A percentile compares a stretch with the other conserved stretches of the same genome.
phyloP scores from a whole-genome alignment of 106 monocot species.

The Dioscorea alata region DNA sequence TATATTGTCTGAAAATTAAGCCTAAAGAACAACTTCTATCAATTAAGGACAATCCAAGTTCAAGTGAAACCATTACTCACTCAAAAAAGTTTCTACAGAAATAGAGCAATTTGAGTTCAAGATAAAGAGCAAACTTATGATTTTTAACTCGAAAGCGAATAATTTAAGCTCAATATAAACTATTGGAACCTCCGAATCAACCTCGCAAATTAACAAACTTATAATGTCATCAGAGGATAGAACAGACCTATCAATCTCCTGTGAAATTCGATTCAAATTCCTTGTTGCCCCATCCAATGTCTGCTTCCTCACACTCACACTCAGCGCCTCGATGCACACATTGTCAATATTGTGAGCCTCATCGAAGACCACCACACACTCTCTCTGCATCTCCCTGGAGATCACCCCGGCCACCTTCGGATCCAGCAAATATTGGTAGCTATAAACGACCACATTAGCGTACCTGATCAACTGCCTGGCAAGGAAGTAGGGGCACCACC shows the following conservation, averaged over 20 bases:
- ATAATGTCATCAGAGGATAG: neutral
- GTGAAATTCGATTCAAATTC: constrained; percentile 60
- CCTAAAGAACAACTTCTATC: too few species aligned
- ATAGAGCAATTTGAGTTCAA: too few species aligned
- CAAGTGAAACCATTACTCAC: too few species aligned
- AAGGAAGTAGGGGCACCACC: constrained; percentile 90
- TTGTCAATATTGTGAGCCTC: constrained; percentile 99
- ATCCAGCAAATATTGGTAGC: constrained; percentile 91
- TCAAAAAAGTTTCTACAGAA: too few species aligned
- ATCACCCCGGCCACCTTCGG: constrained; percentile 96
- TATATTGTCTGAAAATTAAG: too few species aligned
- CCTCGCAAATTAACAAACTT: too few species aligned
- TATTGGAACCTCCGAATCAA: too few species aligned
- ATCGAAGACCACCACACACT: constrained; percentile 93
- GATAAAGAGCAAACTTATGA: too few species aligned
- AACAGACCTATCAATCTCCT: constrained; percentile 84
- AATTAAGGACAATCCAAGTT: too few species aligned
- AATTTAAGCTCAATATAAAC: too few species aligned
- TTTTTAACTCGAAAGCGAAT: too few species aligned
- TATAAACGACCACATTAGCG: constrained; percentile 92
- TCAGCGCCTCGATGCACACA: constrained; percentile 96
- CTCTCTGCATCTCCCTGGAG: constrained; percentile 89
- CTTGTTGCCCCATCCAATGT: constrained; percentile 92
- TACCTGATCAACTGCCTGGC: constrained; percentile 75
- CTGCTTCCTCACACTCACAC: constrained; percentile 77